A percentile compares a stretch with the other conserved stretches of the same genome.
These are phyloP conservation scores for Porodaedalea pini DNA, from an alignment of 1,284 basidiomycete genomes.

Conservation along the genomic window DNA sequence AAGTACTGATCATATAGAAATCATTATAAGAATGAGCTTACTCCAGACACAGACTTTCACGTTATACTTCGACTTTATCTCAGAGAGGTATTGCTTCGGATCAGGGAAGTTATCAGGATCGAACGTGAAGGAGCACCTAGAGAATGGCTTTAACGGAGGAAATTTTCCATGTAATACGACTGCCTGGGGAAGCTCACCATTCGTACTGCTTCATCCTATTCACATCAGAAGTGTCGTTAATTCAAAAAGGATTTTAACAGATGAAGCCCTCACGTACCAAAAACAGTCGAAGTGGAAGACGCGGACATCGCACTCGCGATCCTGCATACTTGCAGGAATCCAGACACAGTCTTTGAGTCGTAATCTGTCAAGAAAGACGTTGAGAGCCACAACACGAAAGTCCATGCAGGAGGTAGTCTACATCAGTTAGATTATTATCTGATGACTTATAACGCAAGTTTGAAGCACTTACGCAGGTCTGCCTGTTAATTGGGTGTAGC, in stretches of 20 bases:
- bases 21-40: slow-evolving; percentile 30
- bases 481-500: slow-evolving; percentile 62
- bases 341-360: slow-evolving; percentile 61
- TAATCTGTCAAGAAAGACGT: slow-evolving; percentile 74
- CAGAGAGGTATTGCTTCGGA: slow-evolving; percentile 60
- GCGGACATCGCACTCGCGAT: slow-evolving; percentile 65
- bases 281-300: slow-evolving; percentile 79
- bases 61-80: slow-evolving; percentile 65
- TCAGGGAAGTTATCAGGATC: slow-evolving; percentile 75
- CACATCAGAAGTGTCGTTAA: background rate
- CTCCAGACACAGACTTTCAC: slow-evolving; percentile 77
- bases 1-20: slow-evolving; percentile 6
- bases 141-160: background rate
- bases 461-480: slow-evolving; percentile 49
- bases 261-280: slow-evolving; percentile 39
- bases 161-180: background rate
- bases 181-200: slow-evolving; percentile 40
- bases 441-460: background rate
- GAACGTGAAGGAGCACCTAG: slow-evolving; percentile 72
- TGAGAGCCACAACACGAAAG: slow-evolving; percentile 73
- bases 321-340: slow-evolving; percentile 70
- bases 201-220: slow-evolving; percentile 66
- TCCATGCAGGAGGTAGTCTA: slow-evolving; percentile 66
- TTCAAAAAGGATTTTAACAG: background rate
- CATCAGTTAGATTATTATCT: slow-evolving; percentile 12